Conservation (phyloP, 2,329 filamentous ascomycete genomes). For the Capronia epimyces region DNA sequence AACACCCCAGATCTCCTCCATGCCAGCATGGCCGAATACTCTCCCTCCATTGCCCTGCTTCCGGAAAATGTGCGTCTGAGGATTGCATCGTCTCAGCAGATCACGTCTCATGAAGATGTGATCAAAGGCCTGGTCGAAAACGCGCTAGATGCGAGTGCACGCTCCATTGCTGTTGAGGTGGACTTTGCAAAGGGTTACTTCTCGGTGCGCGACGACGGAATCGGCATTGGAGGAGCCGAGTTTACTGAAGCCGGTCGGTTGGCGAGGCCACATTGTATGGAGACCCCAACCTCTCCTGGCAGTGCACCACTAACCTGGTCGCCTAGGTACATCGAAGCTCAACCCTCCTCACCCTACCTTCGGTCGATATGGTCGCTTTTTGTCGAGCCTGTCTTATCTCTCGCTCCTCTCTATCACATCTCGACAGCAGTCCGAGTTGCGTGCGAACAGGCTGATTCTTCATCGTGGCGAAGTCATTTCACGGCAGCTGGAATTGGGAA, state of each 20-base stretch:
- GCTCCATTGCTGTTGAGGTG: slow-evolving; percentile 62
- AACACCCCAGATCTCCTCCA: not conserved
- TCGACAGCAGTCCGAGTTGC: slow-evolving; percentile 46
- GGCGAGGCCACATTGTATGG: slow-evolving; percentile 60
- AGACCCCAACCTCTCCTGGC: slow-evolving; percentile 9
- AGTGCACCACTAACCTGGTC: slow-evolving; percentile 15
- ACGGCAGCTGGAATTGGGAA: slow-evolving; percentile 52
- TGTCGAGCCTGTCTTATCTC: slow-evolving; percentile 69
- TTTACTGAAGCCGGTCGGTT: slow-evolving; percentile 45
- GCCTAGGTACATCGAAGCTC: slow-evolving; percentile 72
- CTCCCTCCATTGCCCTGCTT: slow-evolving; percentile 9
- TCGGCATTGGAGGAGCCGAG: slow-evolving; percentile 67
- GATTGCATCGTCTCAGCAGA: slow-evolving; percentile 76
- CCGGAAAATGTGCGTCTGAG: slow-evolving; percentile 40
- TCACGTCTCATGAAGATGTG: slow-evolving; percentile 68
- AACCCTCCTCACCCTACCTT: slow-evolving; percentile 47
- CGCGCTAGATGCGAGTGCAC: slow-evolving; percentile 71
- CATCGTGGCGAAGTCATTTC: slow-evolving; percentile 58
- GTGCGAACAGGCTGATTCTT: slow-evolving; percentile 10
- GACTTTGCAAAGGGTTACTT: slow-evolving; percentile 74
- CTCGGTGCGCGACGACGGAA: slow-evolving; percentile 75
- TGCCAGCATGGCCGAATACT: not conserved
- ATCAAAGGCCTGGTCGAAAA: slow-evolving; percentile 72
- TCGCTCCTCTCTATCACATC: slow-evolving; percentile 75
- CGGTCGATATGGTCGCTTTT: slow-evolving; percentile 67